Conservation (phyloP, 2,329 filamentous ascomycete genomes). For the Trichophyton rubrum region DNA sequence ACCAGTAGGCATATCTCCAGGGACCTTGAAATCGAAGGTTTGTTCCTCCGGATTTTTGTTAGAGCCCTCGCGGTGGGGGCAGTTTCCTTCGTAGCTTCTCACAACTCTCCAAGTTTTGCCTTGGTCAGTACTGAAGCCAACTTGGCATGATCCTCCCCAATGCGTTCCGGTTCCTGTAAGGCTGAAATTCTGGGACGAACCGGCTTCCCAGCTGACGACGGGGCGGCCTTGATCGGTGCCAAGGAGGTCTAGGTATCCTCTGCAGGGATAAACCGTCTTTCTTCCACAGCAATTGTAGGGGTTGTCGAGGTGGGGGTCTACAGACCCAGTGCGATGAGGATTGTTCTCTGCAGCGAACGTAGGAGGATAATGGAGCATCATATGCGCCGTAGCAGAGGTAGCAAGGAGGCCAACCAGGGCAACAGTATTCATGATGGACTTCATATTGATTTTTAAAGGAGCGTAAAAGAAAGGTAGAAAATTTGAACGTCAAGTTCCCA, state of each 20-base stretch:
- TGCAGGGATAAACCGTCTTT: conserved; percentile 27
- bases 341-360: conserved; percentile 36
- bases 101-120: conserved; percentile 36
- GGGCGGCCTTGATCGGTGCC: conserved; percentile 32
- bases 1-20: conserved; percentile 31
- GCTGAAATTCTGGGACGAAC: conserved; percentile 30
- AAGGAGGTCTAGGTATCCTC: conserved; percentile 34
- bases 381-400: conserved; percentile 22
- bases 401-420: neutral
- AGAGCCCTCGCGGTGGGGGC: conserved; percentile 31
- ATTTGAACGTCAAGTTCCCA: neutral
- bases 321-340: conserved; percentile 26
- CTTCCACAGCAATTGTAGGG: conserved; percentile 36
- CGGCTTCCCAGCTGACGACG: conserved; percentile 33
- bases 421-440: neutral
- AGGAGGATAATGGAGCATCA: conserved; percentile 33
- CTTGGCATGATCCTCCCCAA: conserved; percentile 37
- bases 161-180: conserved; percentile 28
- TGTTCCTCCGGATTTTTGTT: conserved; percentile 27
- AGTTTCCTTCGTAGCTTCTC: conserved; percentile 37
- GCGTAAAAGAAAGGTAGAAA: neutral
- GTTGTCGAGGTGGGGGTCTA: conserved; percentile 30
- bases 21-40: conserved; percentile 35
- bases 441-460: neutral
- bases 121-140: conserved; percentile 33